Percentiles rank a stretch among this genome's conserved stretches.
Evolutionary conservation across 2,329 filamentous ascomycete genomes (phyloP).

Genomic region (Paraphaeosphaeria sporulosa): DNA sequence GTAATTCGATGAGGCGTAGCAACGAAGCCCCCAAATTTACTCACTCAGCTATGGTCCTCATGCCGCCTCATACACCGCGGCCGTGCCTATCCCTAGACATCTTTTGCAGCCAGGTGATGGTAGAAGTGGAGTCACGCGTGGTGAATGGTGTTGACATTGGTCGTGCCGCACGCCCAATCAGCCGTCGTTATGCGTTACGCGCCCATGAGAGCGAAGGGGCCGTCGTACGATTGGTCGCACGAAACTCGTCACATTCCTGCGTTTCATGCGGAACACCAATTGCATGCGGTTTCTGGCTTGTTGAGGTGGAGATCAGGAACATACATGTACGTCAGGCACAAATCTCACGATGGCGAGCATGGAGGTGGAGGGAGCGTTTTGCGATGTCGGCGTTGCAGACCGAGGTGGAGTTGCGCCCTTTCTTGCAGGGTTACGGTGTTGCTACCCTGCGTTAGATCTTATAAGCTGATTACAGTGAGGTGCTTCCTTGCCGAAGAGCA

Average conservation of each 20-base stretch:
- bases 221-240: conserved; percentile 6
- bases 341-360: not conserved
- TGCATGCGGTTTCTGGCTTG: not conserved
- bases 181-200: not conserved
- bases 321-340: not conserved
- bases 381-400: not conserved
- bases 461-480: too few species aligned
- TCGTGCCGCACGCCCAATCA: conserved; percentile 5
- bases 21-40: too few species aligned
- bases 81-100: not conserved
- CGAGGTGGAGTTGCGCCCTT: not conserved
- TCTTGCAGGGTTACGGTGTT: too few species aligned
- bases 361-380: not conserved
- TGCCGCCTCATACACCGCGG: not conserved
- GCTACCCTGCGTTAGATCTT: too few species aligned
- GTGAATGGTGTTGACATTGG: conserved; percentile 12
- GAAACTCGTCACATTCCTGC: conserved; percentile 6
- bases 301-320: not conserved
- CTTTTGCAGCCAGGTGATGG: not conserved
- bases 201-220: not conserved
- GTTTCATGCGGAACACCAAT: conserved; percentile 12
- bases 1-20: not conserved
- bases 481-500: too few species aligned
- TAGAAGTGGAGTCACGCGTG: conserved; percentile 1
- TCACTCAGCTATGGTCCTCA: not conserved